These are phyloP conservation scores for Pythium sukuiense DNA, from an alignment of 352 stramenopile species.

Conservation along the genomic window DNA sequence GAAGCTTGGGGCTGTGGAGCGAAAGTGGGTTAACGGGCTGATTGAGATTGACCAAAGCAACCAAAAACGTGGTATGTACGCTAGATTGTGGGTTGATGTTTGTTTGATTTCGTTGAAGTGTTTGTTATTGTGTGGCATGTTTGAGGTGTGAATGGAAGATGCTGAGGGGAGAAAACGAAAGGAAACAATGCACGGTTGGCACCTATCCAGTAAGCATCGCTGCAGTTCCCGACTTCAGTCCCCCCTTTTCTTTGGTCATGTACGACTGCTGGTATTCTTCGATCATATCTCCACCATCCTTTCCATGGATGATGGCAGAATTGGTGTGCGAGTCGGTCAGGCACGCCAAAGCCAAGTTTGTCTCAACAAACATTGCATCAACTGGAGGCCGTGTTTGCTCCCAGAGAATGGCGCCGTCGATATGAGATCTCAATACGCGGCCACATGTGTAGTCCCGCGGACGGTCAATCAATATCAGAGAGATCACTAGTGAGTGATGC, in stretches of 20 bases:
- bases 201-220: not conserved
- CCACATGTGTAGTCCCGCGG: not conserved
- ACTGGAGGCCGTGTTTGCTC: not conserved
- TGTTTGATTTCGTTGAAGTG: no score
- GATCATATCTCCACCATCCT: slow-evolving; percentile 1
- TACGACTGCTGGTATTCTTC: slow-evolving; percentile 6
- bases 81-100: no score
- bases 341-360: slow-evolving; percentile 1
- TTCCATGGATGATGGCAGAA: not conserved
- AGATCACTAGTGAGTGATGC: no score
- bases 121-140: no score
- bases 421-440: not conserved
- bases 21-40: no score
- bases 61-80: no score
- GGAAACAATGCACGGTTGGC: no score
- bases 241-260: slow-evolving; percentile 1
- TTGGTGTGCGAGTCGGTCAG: not conserved
- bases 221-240: not conserved
- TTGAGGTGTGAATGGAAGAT: no score
- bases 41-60: no score
- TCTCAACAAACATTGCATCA: slow-evolving; percentile 13
- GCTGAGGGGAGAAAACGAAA: no score
- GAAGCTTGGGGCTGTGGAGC: no score
- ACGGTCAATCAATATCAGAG: not conserved
- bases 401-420: not conserved